These are phyloP conservation scores for Sclerotinia trifoliorum DNA, from an alignment of 2,329 filamentous ascomycete species.

Conservation along the genomic window DNA sequence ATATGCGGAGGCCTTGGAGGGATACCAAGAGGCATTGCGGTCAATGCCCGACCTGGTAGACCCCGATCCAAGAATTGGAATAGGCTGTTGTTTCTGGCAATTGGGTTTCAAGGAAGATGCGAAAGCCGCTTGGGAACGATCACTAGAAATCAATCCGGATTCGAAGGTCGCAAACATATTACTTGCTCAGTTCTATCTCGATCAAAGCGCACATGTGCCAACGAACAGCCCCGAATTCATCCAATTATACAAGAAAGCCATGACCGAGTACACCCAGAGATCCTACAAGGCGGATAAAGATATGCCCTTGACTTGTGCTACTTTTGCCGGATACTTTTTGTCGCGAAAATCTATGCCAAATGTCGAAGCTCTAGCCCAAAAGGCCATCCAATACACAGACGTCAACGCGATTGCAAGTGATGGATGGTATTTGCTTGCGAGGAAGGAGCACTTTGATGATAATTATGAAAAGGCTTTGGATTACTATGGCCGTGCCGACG, in stretches of 20 bases:
- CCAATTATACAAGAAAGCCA: slow-evolving; percentile 83
- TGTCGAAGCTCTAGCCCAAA: slow-evolving; percentile 83
- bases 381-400: slow-evolving; percentile 93
- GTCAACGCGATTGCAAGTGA: slow-evolving; percentile 96
- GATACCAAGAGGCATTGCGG: slow-evolving; percentile 82
- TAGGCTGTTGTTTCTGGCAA: slow-evolving; percentile 97
- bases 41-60: slow-evolving; percentile 87
- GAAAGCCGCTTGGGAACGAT: slow-evolving; percentile 83
- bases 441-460: slow-evolving; percentile 83
- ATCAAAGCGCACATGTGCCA: slow-evolving; percentile 77
- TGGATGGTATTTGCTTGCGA: slow-evolving; percentile 91
- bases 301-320: slow-evolving; percentile 83
- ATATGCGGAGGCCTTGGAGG: slow-evolving; percentile 76
- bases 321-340: slow-evolving; percentile 88
- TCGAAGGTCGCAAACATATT: slow-evolving; percentile 90
- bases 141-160: slow-evolving; percentile 74
- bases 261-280: slow-evolving; percentile 90
- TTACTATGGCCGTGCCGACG: slow-evolving; percentile 86
- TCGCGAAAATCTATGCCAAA: slow-evolving; percentile 76
- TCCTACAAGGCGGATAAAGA: slow-evolving; percentile 93
- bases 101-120: slow-evolving; percentile 92
- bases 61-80: slow-evolving; percentile 91
- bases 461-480: slow-evolving; percentile 74
- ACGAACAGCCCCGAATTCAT: slow-evolving; percentile 84
- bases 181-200: slow-evolving; percentile 84